phyloP scores from a whole-genome alignment of 495 filamentous ascomycete genomes.

The Trichoderma virens region DNA sequence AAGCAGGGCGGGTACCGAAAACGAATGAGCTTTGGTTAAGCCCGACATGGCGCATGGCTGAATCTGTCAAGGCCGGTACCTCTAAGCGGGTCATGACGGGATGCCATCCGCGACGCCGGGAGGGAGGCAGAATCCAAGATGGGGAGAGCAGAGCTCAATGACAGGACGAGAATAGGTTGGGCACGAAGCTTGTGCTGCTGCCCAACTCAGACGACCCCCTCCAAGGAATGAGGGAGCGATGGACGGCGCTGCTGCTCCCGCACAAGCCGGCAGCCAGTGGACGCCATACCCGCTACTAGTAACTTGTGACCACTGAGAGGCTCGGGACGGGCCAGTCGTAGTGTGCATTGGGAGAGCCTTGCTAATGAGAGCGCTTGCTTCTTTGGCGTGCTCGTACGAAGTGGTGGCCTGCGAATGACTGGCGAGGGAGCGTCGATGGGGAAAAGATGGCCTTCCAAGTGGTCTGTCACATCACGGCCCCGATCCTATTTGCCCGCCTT shows the following conservation, averaged over 20 bases:
- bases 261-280: not conserved
- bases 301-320: constrained; percentile 6
- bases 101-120: constrained; percentile 4
- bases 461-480: not conserved
- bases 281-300: constrained; percentile 6
- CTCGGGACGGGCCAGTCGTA: constrained; percentile 9
- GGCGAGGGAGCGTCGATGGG: not conserved
- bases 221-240: not conserved
- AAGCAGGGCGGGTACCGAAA: not conserved
- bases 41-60: not conserved
- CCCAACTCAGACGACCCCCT: constrained; percentile 7
- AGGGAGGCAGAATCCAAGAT: not conserved
- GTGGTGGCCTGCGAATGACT: not conserved
- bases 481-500: not conserved
- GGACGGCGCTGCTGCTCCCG: constrained; percentile 2
- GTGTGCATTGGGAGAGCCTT: constrained; percentile 2
- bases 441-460: not conserved
- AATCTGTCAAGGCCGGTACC: not conserved
- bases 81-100: constrained; percentile 6
- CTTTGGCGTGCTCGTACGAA: not conserved
- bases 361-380: not conserved
- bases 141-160: not conserved
- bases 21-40: not conserved
- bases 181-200: not conserved
- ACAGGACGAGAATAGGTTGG: not conserved